Conservation (phyloP, 345 rosid genomes). For the Salix udensis region DNA sequence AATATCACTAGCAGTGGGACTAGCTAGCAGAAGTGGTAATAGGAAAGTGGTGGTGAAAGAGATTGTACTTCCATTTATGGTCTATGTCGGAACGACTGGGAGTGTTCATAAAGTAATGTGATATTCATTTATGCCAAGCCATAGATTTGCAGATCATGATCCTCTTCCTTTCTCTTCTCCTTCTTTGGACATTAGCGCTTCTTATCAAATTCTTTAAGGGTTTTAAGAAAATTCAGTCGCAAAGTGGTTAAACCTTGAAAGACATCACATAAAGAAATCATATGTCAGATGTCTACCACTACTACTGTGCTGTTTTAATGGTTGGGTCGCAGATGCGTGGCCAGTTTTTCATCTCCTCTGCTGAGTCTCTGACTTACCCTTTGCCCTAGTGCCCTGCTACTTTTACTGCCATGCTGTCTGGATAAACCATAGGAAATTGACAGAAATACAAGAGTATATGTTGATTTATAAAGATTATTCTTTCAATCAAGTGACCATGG, state of each 20-base stretch:
- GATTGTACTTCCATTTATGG: conserved; percentile 28
- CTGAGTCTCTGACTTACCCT: conserved; percentile 15
- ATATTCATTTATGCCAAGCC: conserved; percentile 30
- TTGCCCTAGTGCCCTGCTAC: conserved; percentile 9
- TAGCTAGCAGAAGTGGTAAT: conserved; percentile 6
- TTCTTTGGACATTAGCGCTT: neutral
- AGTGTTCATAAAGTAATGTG: conserved; percentile 27
- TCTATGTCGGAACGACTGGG: conserved; percentile 20
- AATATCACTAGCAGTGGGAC: conserved; percentile 13
- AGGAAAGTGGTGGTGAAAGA: conserved; percentile 26
- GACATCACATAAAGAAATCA: conserved; percentile 14
- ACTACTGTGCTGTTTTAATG: conserved; percentile 7
- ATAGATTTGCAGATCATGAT: conserved; percentile 19
- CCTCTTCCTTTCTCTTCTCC: neutral
- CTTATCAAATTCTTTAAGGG: neutral
- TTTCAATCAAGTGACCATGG: neutral
- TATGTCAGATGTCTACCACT: conserved; percentile 21
- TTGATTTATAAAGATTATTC: neutral
- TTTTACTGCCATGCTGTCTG: conserved; percentile 24
- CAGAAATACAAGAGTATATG: neutral
- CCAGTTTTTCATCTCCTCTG: conserved; percentile 12
- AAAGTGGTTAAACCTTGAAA: conserved; percentile 17
- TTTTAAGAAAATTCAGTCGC: conserved; percentile 4
- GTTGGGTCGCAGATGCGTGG: conserved; percentile 17
- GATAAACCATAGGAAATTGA: neutral